Percentiles rank a stretch among this genome's conserved stretches.
These are phyloP conservation scores for Gossypium arboreum DNA, from an alignment of 345 rosid genomes.

Conservation along the genomic window DNA sequence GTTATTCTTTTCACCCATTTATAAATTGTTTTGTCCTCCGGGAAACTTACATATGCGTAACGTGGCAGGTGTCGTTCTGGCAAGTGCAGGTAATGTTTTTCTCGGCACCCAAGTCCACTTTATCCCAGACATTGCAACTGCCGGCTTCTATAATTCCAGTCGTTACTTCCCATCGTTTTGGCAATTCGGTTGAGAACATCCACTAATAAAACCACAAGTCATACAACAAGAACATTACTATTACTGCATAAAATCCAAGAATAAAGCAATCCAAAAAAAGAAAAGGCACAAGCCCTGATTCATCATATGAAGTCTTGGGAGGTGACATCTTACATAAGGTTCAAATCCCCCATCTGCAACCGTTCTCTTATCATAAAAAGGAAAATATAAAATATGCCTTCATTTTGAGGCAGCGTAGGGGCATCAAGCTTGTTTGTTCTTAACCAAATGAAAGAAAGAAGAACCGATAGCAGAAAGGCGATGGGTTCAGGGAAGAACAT, in stretches of 20 bases:
- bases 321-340: no score
- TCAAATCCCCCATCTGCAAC: no score
- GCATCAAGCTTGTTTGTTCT: background rate
- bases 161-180: slow-evolving; percentile 41
- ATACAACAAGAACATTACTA: background rate
- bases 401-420: slow-evolving; percentile 11
- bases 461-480: background rate
- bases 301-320: no score
- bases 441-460: slow-evolving; percentile 5
- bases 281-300: background rate
- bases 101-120: slow-evolving; percentile 16
- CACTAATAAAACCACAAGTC: slow-evolving; percentile 26
- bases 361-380: background rate
- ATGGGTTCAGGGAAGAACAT: slow-evolving; percentile 4
- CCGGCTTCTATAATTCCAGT: slow-evolving; percentile 48
- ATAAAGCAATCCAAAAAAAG: background rate
- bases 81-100: slow-evolving; percentile 32
- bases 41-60: slow-evolving; percentile 28
- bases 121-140: slow-evolving; percentile 34
- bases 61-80: slow-evolving; percentile 35
- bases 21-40: background rate
- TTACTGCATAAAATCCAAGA: background rate
- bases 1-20: background rate
- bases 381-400: background rate
- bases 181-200: slow-evolving; percentile 46